These are phyloP conservation scores for Blumeria hordei DNA, from an alignment of 2,329 filamentous ascomycete species.

Conservation along the genomic window DNA sequence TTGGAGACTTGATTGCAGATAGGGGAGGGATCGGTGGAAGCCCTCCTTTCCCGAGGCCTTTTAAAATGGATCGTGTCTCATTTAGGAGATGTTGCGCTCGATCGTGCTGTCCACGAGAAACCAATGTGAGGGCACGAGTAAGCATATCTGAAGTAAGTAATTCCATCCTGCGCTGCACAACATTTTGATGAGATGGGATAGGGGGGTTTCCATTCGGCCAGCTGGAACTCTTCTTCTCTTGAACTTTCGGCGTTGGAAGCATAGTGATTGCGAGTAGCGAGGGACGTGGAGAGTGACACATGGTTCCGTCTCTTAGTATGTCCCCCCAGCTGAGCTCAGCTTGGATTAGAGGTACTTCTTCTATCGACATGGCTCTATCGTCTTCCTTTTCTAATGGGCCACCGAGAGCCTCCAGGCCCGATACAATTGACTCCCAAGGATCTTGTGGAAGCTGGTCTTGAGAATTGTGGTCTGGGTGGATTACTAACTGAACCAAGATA, in stretches of 20 bases:
- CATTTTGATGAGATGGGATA: slow-evolving; percentile 82
- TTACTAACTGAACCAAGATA: slow-evolving; percentile 80
- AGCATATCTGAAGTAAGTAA: slow-evolving; percentile 95
- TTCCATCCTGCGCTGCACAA: slow-evolving; percentile 95
- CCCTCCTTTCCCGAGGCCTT: slow-evolving; percentile 84
- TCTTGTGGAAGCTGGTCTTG: slow-evolving; percentile 73
- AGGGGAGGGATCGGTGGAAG: slow-evolving; percentile 65
- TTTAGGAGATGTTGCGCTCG: slow-evolving; percentile 76
- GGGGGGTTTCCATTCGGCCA: slow-evolving; percentile 37
- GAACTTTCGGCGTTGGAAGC: slow-evolving; percentile 40
- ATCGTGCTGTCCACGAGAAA: slow-evolving; percentile 79
- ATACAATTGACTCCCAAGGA: slow-evolving; percentile 92
- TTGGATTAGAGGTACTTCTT: slow-evolving; percentile 86
- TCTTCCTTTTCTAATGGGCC: slow-evolving; percentile 73
- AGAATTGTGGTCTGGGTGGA: slow-evolving; percentile 59
- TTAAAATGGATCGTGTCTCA: slow-evolving; percentile 85
- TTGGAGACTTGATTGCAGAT: slow-evolving; percentile 15
- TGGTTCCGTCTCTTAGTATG: slow-evolving; percentile 66
- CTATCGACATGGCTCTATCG: slow-evolving; percentile 59
- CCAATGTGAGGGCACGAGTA: slow-evolving; percentile 69
- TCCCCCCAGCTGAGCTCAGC: slow-evolving; percentile 87
- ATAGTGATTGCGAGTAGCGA: slow-evolving; percentile 89
- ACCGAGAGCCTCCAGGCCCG: slow-evolving; percentile 76
- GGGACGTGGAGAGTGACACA: slow-evolving; percentile 67
- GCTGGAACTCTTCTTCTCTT: slow-evolving; percentile 33